Evolutionary conservation across 768 basidiomycete species (phyloP).

Genomic region (Trametopsis cervina): DNA sequence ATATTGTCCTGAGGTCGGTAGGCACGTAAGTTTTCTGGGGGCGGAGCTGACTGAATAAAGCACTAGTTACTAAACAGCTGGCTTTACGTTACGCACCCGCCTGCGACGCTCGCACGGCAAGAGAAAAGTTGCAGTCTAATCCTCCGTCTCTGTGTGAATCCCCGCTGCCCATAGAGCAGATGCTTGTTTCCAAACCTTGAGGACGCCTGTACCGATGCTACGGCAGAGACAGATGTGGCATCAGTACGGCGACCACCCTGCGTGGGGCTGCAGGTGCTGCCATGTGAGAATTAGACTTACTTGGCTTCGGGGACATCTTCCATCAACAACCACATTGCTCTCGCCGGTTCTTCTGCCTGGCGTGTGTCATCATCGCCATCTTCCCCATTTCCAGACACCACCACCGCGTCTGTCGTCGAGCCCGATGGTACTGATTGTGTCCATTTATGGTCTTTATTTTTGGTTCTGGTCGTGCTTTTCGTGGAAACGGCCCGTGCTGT

Average conservation of each 20-base stretch:
- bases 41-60: too few species aligned
- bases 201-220: slow-evolving; percentile 69
- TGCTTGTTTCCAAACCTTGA: slow-evolving; percentile 66
- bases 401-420: neutral
- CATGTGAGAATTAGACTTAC: slow-evolving; percentile 35
- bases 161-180: slow-evolving; percentile 36
- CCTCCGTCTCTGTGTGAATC: neutral
- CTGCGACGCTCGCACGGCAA: too few species aligned
- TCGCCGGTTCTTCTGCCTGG: slow-evolving; percentile 8
- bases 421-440: neutral
- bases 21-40: too few species aligned
- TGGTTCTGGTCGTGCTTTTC: slow-evolving; percentile 3
- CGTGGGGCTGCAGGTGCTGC: neutral
- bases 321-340: slow-evolving; percentile 45
- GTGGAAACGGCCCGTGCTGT: neutral
- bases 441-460: neutral
- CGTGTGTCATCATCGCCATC: slow-evolving; percentile 8
- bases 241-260: neutral
- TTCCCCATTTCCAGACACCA: neutral
- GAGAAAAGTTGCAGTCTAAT: too few species aligned
- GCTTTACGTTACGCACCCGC: too few species aligned
- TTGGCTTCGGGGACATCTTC: slow-evolving; percentile 52
- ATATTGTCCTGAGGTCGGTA: too few species aligned
- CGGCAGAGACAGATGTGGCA: slow-evolving; percentile 2
- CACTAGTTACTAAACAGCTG: too few species aligned